phyloP scores from a whole-genome alignment of 1,284 basidiomycete genomes.

The Gastroboletus turbinatus region DNA sequence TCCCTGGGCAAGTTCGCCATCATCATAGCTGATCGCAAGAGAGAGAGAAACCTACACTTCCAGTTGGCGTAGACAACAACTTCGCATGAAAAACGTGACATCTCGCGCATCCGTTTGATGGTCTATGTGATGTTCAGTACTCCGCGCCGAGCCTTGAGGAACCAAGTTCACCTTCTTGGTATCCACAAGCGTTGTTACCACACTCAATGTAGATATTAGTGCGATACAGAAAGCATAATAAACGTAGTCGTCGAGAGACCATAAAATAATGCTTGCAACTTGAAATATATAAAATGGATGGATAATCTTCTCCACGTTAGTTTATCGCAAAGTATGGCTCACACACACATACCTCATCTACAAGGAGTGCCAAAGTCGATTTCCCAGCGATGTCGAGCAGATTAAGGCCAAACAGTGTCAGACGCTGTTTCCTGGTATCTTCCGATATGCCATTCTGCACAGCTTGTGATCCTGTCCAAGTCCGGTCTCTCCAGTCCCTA shows the following conservation, averaged over 20 bases:
- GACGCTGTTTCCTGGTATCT: constrained; percentile 61
- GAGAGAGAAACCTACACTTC: constrained; percentile 57
- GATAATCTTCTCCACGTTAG: constrained; percentile 49
- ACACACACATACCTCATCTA: constrained; percentile 75
- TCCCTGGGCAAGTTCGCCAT: constrained; percentile 50
- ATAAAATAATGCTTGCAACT: constrained; percentile 92
- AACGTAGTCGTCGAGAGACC: constrained; percentile 94
- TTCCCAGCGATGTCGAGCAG: constrained; percentile 92
- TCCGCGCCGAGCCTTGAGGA: background rate
- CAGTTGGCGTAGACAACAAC: constrained; percentile 76
- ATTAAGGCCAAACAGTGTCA: constrained; percentile 82
- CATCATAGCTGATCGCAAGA: background rate
- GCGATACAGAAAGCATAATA: constrained; percentile 99
- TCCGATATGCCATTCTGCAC: constrained; percentile 67
- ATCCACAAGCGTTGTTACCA: constrained; percentile 87
- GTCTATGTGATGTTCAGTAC: constrained; percentile 52
- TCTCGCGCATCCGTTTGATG: constrained; percentile 91
- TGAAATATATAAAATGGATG: constrained; percentile 99
- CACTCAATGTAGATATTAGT: constrained; percentile 86
- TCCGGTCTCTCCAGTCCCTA: constrained; percentile 91
- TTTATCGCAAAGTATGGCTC: background rate
- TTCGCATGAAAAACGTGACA: constrained; percentile 90
- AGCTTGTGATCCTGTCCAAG: constrained; percentile 64
- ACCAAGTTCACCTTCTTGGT: constrained; percentile 72
- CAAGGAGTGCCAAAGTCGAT: constrained; percentile 74